Conservation (phyloP, 2,329 filamentous ascomycete species). For the Aspergillus fructus region DNA sequence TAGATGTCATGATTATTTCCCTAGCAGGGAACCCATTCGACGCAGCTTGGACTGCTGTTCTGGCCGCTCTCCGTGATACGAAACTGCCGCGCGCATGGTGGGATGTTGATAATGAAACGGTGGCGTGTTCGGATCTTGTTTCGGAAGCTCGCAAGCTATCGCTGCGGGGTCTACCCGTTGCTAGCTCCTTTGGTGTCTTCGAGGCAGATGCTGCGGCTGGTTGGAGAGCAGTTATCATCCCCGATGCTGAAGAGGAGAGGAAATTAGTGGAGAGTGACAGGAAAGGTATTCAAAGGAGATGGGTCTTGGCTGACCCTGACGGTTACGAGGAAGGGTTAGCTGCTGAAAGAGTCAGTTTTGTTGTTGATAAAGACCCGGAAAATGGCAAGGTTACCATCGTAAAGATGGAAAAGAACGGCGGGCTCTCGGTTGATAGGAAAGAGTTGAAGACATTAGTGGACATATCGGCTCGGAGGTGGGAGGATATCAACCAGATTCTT, state of each 20-base stretch:
- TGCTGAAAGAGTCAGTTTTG: constrained; percentile 76
- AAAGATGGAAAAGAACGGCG: constrained; percentile 80
- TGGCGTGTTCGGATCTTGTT: constrained; percentile 69
- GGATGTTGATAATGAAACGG: constrained; percentile 75
- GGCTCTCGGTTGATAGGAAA: constrained; percentile 65
- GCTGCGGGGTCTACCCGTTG: constrained; percentile 68
- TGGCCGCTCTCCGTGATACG: constrained; percentile 78
- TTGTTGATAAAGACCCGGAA: constrained; percentile 62
- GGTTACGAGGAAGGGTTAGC: constrained; percentile 84
- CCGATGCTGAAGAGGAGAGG: constrained; percentile 31
- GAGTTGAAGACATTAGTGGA: constrained; percentile 61
- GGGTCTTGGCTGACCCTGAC: constrained; percentile 87
- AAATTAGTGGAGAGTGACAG: constrained; percentile 47
- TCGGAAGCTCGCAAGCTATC: constrained; percentile 56
- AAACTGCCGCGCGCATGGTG: constrained; percentile 76
- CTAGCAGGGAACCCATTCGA: constrained; percentile 92
- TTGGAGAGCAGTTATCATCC: constrained; percentile 39
- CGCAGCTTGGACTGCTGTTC: constrained; percentile 78
- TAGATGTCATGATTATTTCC: constrained; percentile 92
- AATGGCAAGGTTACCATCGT: constrained; percentile 57
- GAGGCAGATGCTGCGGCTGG: constrained; percentile 52
- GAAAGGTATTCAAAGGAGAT: constrained; percentile 45
- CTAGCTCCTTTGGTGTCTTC: constrained; percentile 78
- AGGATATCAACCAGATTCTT: constrained; percentile 52
- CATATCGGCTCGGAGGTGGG: constrained; percentile 64